Evolutionary conservation across 2,329 filamentous ascomycete species (phyloP), one percentile per base, ranked within the genome.

Genomic region (Graphilbum ipis-grandicollis): DNA sequence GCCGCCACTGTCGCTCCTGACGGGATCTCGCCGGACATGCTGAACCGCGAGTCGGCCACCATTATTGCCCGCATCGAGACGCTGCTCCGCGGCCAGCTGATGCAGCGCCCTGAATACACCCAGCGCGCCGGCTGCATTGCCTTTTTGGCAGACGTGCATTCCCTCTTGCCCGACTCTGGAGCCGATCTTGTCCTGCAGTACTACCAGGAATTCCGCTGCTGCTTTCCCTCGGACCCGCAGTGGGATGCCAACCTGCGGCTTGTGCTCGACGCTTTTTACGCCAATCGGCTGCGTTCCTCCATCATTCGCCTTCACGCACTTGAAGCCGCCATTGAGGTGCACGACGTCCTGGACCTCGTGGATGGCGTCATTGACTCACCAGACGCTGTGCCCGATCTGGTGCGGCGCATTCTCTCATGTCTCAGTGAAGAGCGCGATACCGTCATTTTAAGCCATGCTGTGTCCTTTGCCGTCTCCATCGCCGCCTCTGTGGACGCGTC

Each of bases 151-250:
- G 60, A 65, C 19, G 65, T 81, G 14, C 68, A 76, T 38, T 56
- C 60, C 14, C 63, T 71, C 26, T 62, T 84, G 9, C 73, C 74
- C 6, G 74, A 84, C 48, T 66, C 68, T 4, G 69, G 72, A 9
- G 75, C 69, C 2, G 66, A 66, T 33, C 59, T 77, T 10, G 66
- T 83, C 19, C 64, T 84, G 31, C 66, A 72, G 32, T 73, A 81
- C 49, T 79, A 77, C 44, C 66, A 68, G 38, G 71, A 80, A 37
- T 77, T 79, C 44, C 65, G 76, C 33, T 75, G 72, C 47, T 79
- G 80, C 46, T 78, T 76, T 32, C 79, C 79, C 3, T 80, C 79
- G 0, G 76, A 82, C 46, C 54, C 65, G 33, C 60, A 70, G 26
- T 85, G 79, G 79, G 65, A 78, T 42, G 56, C 65, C 3, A 79